Base-by-base conservation (phyloP, 169 alveolate species). In the Babesia bovis region DNA sequence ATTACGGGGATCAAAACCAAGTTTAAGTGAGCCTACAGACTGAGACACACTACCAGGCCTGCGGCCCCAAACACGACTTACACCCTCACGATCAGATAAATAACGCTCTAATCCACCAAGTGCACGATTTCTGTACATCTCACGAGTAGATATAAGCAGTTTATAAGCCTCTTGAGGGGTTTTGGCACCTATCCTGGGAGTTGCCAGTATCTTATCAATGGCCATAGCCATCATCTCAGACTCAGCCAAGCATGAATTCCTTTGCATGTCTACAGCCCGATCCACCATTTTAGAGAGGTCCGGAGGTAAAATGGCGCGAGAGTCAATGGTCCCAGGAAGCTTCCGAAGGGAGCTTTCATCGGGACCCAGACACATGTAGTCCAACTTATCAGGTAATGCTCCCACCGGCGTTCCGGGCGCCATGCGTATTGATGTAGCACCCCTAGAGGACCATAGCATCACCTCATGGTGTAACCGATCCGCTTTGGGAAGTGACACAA, bases 71-170 rank as follows among this genome's bases (percentile, higher is more conserved):
- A 60, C 21, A 4, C 58, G 59, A 12, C 41, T 21, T 6, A n/a
- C 17, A 25, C 53, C 61, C 26, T 49, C 41, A 4, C 60, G 41
- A 6, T 32, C 56, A 33, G 21, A 28, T 35, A 44, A 33, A 32
- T 63, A 33, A 3, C 12, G 49, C 25, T 63, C 73, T 49, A 63
- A 55, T 4, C 73, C 73, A 13, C 73, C 73, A n/a, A 63, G 50
- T 3, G 59, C 58, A 30, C 73, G 58, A 0, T 63, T 45, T 9
- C 47, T 21, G 73, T 63, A 32, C 9, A 45, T 25, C 21, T 6
- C 3, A 6, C 73, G 40, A 10, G 32, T 17, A 47, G 30, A 13
- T 4, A 5, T 63, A 19, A 63, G 58, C 2, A 63, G 60, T 33
- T 23, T 19, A 1, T 30, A 12, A n/a, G 60, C 73, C 21, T 63